phyloP scores from a whole-genome alignment of 129 eudicot genomes.

The Helichrysum umbraculigerum region DNA sequence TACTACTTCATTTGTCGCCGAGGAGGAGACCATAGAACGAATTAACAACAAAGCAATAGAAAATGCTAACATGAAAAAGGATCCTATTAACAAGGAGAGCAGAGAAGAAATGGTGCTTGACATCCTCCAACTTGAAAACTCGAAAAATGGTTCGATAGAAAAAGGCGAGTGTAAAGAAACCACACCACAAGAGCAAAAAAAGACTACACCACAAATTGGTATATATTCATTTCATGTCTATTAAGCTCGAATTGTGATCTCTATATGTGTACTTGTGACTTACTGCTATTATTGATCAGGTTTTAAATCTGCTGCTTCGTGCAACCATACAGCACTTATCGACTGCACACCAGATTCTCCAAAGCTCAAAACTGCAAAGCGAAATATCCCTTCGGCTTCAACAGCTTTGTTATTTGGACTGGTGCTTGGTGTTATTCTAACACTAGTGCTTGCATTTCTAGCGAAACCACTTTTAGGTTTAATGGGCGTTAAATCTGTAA shows the following conservation, averaged over 20 bases:
- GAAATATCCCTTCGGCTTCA: constrained; percentile 76
- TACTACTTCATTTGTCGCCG: constrained; percentile 86
- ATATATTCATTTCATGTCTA: too few species aligned
- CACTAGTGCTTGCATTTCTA: constrained; percentile 48
- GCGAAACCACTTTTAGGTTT: constrained; percentile 56
- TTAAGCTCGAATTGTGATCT: neutral
- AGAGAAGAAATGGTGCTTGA: too few species aligned
- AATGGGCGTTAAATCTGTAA: constrained; percentile 76
- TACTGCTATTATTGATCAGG: constrained; percentile 8
- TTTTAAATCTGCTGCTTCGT: constrained; percentile 6
- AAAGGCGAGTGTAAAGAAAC: too few species aligned
- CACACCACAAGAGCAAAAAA: too few species aligned
- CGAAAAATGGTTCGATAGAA: constrained; percentile 13
- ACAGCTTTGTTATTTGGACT: constrained; percentile 59
- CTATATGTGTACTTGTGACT: neutral
- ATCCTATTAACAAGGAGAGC: too few species aligned
- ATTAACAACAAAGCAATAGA: neutral
- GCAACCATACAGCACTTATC: constrained; percentile 19
- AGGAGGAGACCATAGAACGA: constrained; percentile 56
- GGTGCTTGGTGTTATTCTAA: constrained; percentile 59
- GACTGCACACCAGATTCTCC: neutral
- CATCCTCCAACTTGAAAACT: constrained; percentile 11
- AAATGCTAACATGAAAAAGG: neutral
- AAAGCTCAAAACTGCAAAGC: constrained; percentile 25
- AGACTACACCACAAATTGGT: too few species aligned